A percentile compares a stretch with the other conserved stretches of the same genome.
These are phyloP conservation scores for Blastobotrys arbuscula DNA, from an alignment of 1,139 yeast species.

Conservation along the genomic window DNA sequence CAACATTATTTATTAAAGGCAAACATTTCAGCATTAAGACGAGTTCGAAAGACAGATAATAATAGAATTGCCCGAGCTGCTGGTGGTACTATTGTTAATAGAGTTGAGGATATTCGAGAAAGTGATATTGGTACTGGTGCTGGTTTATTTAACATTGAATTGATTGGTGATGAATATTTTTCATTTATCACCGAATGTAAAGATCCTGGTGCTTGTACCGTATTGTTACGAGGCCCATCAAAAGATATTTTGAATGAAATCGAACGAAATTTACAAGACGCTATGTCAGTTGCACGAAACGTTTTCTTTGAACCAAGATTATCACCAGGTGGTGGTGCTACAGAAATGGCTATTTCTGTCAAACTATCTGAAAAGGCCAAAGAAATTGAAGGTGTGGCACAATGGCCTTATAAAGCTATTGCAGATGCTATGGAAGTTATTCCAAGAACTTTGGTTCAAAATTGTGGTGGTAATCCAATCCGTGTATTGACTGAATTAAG, in stretches of 20 bases:
- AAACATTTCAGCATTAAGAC: slow-evolving; percentile 86
- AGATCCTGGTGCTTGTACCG: slow-evolving; percentile 90
- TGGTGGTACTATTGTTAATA: slow-evolving; percentile 94
- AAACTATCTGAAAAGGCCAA: slow-evolving; percentile 86
- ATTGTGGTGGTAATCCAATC: slow-evolving; percentile 96
- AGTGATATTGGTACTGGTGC: slow-evolving; percentile 83
- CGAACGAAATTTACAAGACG: slow-evolving; percentile 96
- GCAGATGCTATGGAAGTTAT: slow-evolving; percentile 98
- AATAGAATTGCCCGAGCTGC: slow-evolving; percentile 96
- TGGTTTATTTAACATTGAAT: slow-evolving; percentile 87
- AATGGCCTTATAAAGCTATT: slow-evolving; percentile 98
- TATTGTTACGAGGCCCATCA: slow-evolving; percentile 90
- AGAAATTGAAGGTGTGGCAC: slow-evolving; percentile 88
- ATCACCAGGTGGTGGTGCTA: slow-evolving; percentile 99
- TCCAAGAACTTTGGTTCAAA: slow-evolving; percentile 94
- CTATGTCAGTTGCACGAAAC: slow-evolving; percentile 96
- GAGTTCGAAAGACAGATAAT: slow-evolving; percentile 93
- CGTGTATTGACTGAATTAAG: slow-evolving; percentile 83
- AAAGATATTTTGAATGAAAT: slow-evolving; percentile 94
- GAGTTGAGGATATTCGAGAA: slow-evolving; percentile 91
- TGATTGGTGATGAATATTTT: slow-evolving; percentile 96
- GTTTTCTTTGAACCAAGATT: slow-evolving; percentile 92
- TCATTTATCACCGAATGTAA: slow-evolving; percentile 76
- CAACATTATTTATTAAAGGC: slow-evolving; percentile 94
- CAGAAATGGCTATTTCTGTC: slow-evolving; percentile 97